phyloP scores from a whole-genome alignment of 2,329 filamentous ascomycete species.

The Scedosporium minutisporum region DNA sequence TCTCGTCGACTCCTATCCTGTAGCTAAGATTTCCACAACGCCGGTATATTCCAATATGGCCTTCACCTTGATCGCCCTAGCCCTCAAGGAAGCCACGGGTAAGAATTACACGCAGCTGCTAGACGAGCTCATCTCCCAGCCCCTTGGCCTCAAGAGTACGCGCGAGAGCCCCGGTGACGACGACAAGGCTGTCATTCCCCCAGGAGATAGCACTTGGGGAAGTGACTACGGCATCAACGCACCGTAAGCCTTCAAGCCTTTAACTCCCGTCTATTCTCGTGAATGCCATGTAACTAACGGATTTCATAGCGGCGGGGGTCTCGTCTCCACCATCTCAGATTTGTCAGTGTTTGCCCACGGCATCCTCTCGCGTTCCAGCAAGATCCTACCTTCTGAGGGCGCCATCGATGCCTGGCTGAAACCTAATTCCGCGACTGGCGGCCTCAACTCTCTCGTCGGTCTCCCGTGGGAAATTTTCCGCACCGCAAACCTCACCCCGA shows the following conservation, averaged over 20 bases:
- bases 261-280: no score
- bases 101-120: conserved; percentile 20
- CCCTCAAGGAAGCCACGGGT: conserved; percentile 19
- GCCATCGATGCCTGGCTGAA: conserved; percentile 25
- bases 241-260: conserved; percentile 16
- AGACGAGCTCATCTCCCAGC: conserved; percentile 10
- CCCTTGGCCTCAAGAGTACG: conserved; percentile 13
- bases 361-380: conserved; percentile 18
- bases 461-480: conserved; percentile 28
- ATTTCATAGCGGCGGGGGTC: conserved; percentile 19
- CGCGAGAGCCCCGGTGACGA: conserved; percentile 20
- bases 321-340: conserved; percentile 24
- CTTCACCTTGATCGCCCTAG: conserved; percentile 26
- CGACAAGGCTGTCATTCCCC: conserved; percentile 22
- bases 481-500: conserved; percentile 15
- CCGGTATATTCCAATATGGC: conserved; percentile 32
- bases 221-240: conserved; percentile 21
- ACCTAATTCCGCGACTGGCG: conserved; percentile 20
- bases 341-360: conserved; percentile 18
- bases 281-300: background rate
- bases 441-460: conserved; percentile 20
- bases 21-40: conserved; percentile 10
- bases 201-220: conserved; percentile 22
- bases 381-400: conserved; percentile 12
- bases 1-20: conserved; percentile 20